Percentiles rank a stretch among this genome's conserved stretches.
phyloP scores from a whole-genome alignment of 352 stramenopile species.

The Discostella stelligera region DNA sequence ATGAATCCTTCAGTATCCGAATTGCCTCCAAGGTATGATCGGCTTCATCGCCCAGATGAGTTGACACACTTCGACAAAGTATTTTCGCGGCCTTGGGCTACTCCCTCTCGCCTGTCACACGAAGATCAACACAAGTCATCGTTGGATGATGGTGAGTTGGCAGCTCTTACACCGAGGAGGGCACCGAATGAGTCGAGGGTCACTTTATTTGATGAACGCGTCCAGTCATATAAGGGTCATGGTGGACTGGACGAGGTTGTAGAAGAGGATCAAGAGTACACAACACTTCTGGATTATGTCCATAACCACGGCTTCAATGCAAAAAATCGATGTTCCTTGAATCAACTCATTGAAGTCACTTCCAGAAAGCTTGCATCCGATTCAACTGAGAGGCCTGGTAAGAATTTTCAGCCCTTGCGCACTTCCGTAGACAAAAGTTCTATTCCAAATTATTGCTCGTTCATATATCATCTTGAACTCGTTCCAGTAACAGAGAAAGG shows the following conservation, averaged over 20 bases:
- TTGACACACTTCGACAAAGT: constrained; percentile 68
- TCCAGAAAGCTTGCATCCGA: neutral
- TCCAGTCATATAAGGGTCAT: constrained; percentile 44
- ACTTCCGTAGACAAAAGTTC: too few relatives aligned
- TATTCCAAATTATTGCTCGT: too few relatives aligned
- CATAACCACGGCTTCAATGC: constrained; percentile 61
- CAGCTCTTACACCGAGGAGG: constrained; percentile 30
- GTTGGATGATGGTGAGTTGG: constrained; percentile 31
- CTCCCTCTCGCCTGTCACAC: constrained; percentile 48
- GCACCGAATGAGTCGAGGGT: constrained; percentile 35
- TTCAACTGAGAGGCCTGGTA: constrained; percentile 29
- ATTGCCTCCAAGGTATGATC: constrained; percentile 72
- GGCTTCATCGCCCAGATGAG: constrained; percentile 57
- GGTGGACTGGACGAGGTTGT: constrained; percentile 10
- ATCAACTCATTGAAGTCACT: constrained; percentile 50
- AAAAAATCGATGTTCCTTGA: constrained; percentile 51
- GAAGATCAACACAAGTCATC: constrained; percentile 50
- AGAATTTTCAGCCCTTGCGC: constrained; percentile 5
- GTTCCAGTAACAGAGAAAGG: constrained; percentile 14
- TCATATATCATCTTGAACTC: neutral
- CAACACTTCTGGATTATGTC: constrained; percentile 54
- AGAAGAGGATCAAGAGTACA: constrained; percentile 33
- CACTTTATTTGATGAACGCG: constrained; percentile 48
- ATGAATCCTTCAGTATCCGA: constrained; percentile 44
- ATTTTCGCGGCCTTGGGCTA: constrained; percentile 44